phyloP scores from a whole-genome alignment of 2,329 filamentous ascomycete species.

The Clonostachys rhizophaga region DNA sequence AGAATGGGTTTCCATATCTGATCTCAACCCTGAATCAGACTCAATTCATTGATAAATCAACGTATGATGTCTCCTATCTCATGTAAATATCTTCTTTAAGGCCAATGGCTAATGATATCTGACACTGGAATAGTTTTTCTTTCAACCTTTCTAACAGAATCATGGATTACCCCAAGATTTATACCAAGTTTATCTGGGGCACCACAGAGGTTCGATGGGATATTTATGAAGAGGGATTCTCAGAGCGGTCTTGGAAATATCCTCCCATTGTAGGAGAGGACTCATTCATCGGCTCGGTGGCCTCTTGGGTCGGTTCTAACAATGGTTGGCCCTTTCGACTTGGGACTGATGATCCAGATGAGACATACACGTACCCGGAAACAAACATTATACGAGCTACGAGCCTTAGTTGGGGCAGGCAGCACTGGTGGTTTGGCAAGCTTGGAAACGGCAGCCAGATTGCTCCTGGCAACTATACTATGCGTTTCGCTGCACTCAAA shows the following conservation, averaged over 20 bases:
- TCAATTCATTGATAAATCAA: neutral
- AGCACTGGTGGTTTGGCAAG: constrained; percentile 18
- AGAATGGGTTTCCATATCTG: constrained; percentile 6
- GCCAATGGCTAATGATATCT: too few relatives aligned
- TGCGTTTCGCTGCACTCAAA: constrained; percentile 1
- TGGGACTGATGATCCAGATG: neutral
- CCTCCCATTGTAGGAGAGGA: constrained; percentile 21
- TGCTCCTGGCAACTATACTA: constrained; percentile 4
- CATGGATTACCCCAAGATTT: constrained; percentile 10
- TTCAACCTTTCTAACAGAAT: constrained; percentile 7
- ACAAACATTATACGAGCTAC: neutral
- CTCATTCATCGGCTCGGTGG: neutral
- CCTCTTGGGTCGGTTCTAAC: neutral
- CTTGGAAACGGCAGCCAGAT: constrained; percentile 14
- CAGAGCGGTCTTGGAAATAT: constrained; percentile 22
- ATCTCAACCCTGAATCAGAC: constrained; percentile 2
- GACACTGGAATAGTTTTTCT: neutral
- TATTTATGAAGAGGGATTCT: constrained; percentile 16
- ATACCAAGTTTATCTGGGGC: constrained; percentile 11
- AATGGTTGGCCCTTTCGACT: neutral
- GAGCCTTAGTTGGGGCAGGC: neutral
- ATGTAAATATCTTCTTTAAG: neutral
- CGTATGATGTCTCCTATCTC: neutral
- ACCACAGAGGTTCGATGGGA: constrained; percentile 11
- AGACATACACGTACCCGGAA: neutral